phyloP scores from a whole-genome alignment of 1,284 basidiomycete species.

The Ceratobasidium sp. region DNA sequence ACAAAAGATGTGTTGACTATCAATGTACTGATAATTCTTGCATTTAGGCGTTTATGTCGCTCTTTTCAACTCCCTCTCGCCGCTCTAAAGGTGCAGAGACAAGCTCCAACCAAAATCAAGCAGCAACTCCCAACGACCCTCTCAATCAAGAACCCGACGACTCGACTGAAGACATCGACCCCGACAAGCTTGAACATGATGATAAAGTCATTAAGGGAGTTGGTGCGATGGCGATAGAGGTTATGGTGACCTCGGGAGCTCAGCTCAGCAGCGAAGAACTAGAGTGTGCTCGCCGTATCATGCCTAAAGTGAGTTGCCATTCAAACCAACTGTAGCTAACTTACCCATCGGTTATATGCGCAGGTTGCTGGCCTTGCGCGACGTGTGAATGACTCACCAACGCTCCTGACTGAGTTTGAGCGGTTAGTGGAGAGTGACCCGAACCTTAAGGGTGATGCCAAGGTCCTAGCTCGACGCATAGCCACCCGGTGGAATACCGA shows the following conservation, averaged over 20 bases:
- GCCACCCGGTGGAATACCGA: constrained; percentile 34
- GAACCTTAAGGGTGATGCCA: background rate
- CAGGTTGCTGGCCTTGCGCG: constrained; percentile 30
- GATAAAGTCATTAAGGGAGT: background rate
- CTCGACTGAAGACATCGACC: constrained; percentile 3
- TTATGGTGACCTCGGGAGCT: background rate
- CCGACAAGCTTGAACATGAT: constrained; percentile 31
- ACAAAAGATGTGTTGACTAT: background rate
- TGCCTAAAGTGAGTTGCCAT: constrained; percentile 11
- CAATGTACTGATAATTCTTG: background rate
- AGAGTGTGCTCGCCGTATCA: background rate
- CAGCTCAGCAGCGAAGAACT: background rate
- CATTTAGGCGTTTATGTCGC: constrained; percentile 18
- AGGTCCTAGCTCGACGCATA: constrained; percentile 3
- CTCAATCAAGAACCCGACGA: background rate
- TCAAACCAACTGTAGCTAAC: background rate
- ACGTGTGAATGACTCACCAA: constrained; percentile 16
- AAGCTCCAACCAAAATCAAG: background rate
- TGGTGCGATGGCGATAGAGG: background rate
- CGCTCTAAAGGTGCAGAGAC: background rate
- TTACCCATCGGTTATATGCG: background rate
- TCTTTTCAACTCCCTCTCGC: constrained; percentile 12
- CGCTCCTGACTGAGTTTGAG: background rate
- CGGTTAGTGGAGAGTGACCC: constrained; percentile 3
- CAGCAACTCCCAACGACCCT: background rate